Conservation (phyloP, 2,329 filamentous ascomycete species). For the Shiraia sp. region DNA sequence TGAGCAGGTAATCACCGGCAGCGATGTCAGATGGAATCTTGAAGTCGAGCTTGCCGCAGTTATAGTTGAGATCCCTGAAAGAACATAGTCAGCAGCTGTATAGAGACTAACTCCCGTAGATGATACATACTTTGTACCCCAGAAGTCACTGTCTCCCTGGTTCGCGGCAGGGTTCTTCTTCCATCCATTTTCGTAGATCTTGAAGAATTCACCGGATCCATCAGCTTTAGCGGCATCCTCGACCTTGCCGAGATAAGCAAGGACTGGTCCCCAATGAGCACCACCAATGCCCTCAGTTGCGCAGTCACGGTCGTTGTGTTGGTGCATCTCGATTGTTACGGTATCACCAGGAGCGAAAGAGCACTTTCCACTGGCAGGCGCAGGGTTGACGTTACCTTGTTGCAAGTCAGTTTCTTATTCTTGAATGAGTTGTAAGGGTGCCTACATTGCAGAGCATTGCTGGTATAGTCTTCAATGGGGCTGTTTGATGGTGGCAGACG, state of each 20-base stretch:
- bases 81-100: no score
- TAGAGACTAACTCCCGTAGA: no score
- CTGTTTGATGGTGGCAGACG: slow-evolving; percentile 32
- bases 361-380: slow-evolving; percentile 31
- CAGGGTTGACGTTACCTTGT: slow-evolving; percentile 28
- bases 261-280: slow-evolving; percentile 57
- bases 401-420: slow-evolving; percentile 1
- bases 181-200: slow-evolving; percentile 49
- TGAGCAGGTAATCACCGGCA: slow-evolving; percentile 50
- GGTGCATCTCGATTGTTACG: slow-evolving; percentile 38
- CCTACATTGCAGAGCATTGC: slow-evolving; percentile 34
- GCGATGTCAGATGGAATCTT: slow-evolving; percentile 47
- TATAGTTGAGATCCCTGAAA: slow-evolving; percentile 43
- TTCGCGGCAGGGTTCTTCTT: slow-evolving; percentile 31
- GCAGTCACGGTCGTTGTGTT: slow-evolving; percentile 28
- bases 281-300: slow-evolving; percentile 30
- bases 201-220: slow-evolving; percentile 57
- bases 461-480: slow-evolving; percentile 35
- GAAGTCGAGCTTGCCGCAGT: slow-evolving; percentile 39
- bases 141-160: slow-evolving; percentile 49
- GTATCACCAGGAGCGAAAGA: slow-evolving; percentile 29
- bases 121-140: slow-evolving; percentile 36
- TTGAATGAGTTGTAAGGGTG: background rate
- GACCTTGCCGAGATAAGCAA: slow-evolving; percentile 54
- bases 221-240: slow-evolving; percentile 48